Evolutionary conservation across 768 basidiomycete genomes (phyloP).

Genomic region (Tylopilus sp.): DNA sequence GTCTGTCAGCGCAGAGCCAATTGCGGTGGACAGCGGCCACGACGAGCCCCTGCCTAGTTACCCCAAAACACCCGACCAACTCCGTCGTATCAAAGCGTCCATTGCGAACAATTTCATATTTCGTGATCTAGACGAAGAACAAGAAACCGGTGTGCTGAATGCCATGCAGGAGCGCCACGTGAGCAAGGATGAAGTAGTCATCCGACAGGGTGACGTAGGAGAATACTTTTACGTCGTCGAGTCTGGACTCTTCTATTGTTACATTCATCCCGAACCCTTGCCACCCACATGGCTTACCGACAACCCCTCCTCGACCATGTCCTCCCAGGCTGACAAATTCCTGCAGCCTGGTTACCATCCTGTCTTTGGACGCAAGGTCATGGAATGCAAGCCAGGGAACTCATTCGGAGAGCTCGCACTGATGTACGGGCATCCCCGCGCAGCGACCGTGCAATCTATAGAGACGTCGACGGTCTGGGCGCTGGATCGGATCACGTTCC

Average conservation of each 20-base stretch:
- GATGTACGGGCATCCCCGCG: slow-evolving; percentile 97
- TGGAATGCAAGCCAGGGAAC: slow-evolving; percentile 77
- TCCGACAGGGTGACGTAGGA: slow-evolving; percentile 94
- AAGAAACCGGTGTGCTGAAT: slow-evolving; percentile 86
- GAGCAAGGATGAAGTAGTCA: slow-evolving; percentile 78
- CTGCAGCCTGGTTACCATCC: slow-evolving; percentile 64
- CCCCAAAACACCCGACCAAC: slow-evolving; percentile 79
- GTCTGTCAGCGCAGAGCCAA: slow-evolving; percentile 95
- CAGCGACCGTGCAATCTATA: slow-evolving; percentile 87
- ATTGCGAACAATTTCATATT: slow-evolving; percentile 92
- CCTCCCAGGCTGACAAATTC: slow-evolving; percentile 50
- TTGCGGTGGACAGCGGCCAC: slow-evolving; percentile 69
- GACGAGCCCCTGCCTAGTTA: slow-evolving; percentile 72
- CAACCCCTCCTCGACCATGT: slow-evolving; percentile 34
- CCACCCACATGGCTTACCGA: slow-evolving; percentile 57
- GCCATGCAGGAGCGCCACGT: slow-evolving; percentile 91
- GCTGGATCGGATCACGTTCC: slow-evolving; percentile 96
- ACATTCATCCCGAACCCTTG: slow-evolving; percentile 64
- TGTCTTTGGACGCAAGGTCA: slow-evolving; percentile 76
- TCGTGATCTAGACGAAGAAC: slow-evolving; percentile 94
- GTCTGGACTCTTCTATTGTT: slow-evolving; percentile 80
- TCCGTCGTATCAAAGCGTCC: slow-evolving; percentile 81
- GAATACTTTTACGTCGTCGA: slow-evolving; percentile 99
- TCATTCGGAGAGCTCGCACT: slow-evolving; percentile 96
- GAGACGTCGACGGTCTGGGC: slow-evolving; percentile 88